A percentile compares a stretch with the other conserved stretches of the same genome.
phyloP scores from a whole-genome alignment of 139 green algal genomes.

The Chlamydomonas sphaeroides region DNA sequence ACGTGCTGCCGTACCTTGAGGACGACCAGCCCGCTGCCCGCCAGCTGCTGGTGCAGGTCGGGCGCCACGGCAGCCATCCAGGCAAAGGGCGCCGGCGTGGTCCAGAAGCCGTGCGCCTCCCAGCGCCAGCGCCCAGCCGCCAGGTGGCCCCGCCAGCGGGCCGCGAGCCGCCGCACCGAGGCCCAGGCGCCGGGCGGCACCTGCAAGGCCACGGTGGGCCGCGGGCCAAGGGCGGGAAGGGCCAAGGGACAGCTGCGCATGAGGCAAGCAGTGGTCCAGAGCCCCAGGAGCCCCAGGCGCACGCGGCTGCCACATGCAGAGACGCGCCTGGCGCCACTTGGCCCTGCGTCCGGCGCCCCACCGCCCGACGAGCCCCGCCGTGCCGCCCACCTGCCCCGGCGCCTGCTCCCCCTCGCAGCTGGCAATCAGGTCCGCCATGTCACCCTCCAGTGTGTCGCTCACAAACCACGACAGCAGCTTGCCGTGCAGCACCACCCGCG shows the following conservation, averaged over 20 bases:
- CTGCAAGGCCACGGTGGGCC: neutral
- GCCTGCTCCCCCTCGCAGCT: conserved; percentile 13
- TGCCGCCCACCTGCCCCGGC: neutral
- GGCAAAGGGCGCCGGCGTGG: conserved; percentile 55
- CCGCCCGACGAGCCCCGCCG: too few relatives aligned
- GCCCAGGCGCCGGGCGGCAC: conserved; percentile 1
- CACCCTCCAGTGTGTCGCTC: conserved; percentile 42
- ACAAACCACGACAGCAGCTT: conserved; percentile 70
- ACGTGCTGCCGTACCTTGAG: too few relatives aligned
- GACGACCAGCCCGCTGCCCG: conserved; percentile 44
- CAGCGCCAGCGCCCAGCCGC: conserved; percentile 48
- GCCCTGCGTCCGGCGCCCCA: too few relatives aligned
- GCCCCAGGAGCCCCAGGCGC: too few relatives aligned
- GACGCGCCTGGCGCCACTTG: too few relatives aligned
- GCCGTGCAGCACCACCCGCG: conserved; percentile 61
- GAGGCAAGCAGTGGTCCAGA: too few relatives aligned
- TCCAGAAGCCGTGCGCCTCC: conserved; percentile 60
- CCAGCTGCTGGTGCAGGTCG: conserved; percentile 54
- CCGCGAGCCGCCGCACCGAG: conserved; percentile 25
- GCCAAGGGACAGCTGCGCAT: too few relatives aligned
- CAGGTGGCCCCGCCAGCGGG: conserved; percentile 31
- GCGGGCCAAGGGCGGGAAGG: neutral
- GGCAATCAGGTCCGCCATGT: conserved; percentile 45
- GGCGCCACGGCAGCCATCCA: conserved; percentile 56
- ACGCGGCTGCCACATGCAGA: too few relatives aligned